These are phyloP conservation scores for Meredithiella fracta DNA, from an alignment of 2,329 filamentous ascomycete genomes.

Conservation along the genomic window DNA sequence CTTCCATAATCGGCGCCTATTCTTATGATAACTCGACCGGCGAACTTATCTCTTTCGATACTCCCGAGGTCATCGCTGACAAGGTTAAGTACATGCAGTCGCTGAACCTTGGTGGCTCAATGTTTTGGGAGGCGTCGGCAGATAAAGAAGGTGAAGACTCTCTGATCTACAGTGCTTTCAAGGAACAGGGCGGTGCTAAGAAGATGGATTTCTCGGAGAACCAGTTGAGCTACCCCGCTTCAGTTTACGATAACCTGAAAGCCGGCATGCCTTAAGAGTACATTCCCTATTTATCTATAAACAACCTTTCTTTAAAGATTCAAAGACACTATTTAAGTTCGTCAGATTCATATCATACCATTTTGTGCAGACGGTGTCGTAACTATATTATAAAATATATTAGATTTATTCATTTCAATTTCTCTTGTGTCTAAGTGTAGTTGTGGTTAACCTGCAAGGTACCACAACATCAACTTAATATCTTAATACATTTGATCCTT, in stretches of 20 bases:
- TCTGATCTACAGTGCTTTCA: slow-evolving; percentile 36
- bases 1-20: slow-evolving; percentile 45
- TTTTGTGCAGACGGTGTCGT: no score
- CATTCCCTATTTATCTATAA: neutral
- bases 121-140: slow-evolving; percentile 73
- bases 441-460: no score
- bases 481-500: no score
- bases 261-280: slow-evolving; percentile 19
- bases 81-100: slow-evolving; percentile 52
- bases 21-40: slow-evolving; percentile 45
- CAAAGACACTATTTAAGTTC: neutral
- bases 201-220: slow-evolving; percentile 32
- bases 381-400: no score
- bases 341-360: neutral
- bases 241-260: slow-evolving; percentile 38
- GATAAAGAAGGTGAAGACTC: slow-evolving; percentile 45
- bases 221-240: slow-evolving; percentile 34
- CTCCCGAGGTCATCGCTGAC: slow-evolving; percentile 36
- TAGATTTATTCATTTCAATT: no score
- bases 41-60: slow-evolving; percentile 59
- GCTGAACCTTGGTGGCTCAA: slow-evolving; percentile 52
- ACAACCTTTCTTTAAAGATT: neutral
- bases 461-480: no score
- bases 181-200: slow-evolving; percentile 25
- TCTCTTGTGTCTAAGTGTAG: no score